Evolutionary conservation across 768 basidiomycete genomes (phyloP), one percentile per base, ranked within the genome.

Genomic region (Austroboletus festivus): DNA sequence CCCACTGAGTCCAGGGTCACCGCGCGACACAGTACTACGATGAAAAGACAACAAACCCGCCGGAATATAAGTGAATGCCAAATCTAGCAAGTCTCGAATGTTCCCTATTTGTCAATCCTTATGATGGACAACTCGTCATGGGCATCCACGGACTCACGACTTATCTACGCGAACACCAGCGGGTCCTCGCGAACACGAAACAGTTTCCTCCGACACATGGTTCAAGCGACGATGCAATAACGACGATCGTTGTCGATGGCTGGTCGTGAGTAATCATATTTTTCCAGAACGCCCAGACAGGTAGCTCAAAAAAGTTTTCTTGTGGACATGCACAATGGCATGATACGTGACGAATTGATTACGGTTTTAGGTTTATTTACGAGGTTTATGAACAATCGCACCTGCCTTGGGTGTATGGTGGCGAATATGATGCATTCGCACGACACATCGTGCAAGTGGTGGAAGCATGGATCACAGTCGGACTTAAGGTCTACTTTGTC

Each of bases 321-420:
- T n/a, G n/a, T n/a, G n/a, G n/a, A n/a, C n/a, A n/a, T n/a, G n/a
- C n/a, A n/a, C n/a, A n/a, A n/a, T n/a, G n/a, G n/a, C n/a, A n/a
- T n/a, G n/a, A n/a, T n/a, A n/a, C n/a, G n/a, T n/a, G n/a, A n/a
- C n/a, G n/a, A n/a, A n/a, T 7, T 13, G 31, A 33, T 33, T 8
- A 33, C 12, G 31, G 31, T 33, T 33, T 35, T 54, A 92, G 89
- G 31, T 89, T 93, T 67, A 86, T 92, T 51, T 91, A 83, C 61
- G 75, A 79, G 53, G 48, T 91, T 19, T 74, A 86, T 51, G 67
- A 75, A 23, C 72, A 73, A 46, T 82, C 83, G 2, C 73, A 69
- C 47, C 70, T 89, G 40, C 82, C 87, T 6, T 92, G 89, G 90
- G 86, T 88, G 1, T 93, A 89, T 58, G 90, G 90, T 6, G 90